Evolutionary conservation across 257 asterid species (phyloP), one percentile per base, ranked within the genome.

Genomic region (Rehmannia glutinosa): DNA sequence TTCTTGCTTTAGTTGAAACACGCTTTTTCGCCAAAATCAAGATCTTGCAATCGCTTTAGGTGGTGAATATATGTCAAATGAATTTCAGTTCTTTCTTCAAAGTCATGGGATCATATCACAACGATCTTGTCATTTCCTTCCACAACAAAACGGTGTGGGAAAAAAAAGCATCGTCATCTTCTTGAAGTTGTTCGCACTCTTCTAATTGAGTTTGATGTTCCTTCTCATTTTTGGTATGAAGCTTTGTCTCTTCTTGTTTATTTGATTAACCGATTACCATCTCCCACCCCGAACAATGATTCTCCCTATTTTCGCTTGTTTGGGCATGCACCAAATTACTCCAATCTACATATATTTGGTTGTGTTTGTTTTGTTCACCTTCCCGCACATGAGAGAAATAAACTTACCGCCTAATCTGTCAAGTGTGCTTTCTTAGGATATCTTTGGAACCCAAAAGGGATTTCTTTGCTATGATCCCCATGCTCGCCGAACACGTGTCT

Each of bases 101-200:
- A 59, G n/a, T n/a, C n/a, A 43, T 8, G 61, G 59, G 6, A 58
- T 57, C 20, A 4, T 58, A 11, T 47, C 68, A 30, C 50, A 58
- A 12, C n/a, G 35, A 3, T 45, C 25, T 7, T 69, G 49, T 58
- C 71, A 52, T 1, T 35, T 50, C 21, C 43, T 60, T 17, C 66
- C 73, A 32, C 68, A 30, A 35, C 41, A 69, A 11, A 69, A 69
- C 46, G 39, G 32, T 12, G 17, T 39, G 7, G 64, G 53, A 66
- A 23, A 17, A 52, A 6, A 66, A n/a, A n/a, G n/a, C n/a, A n/a
- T 6, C 7, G 52, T 2, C 61, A 66, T 24, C 5, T 66, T 15
- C 20, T 51, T 13, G 52, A 66, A 50, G 11, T 66, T 12, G 54
- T 27, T 33, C 5, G 12, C 0, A 51, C 71, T 1, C 35, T 66